phyloP scores from a whole-genome alignment of 73 alveolate genomes.

The Blepharisma stoltei region DNA sequence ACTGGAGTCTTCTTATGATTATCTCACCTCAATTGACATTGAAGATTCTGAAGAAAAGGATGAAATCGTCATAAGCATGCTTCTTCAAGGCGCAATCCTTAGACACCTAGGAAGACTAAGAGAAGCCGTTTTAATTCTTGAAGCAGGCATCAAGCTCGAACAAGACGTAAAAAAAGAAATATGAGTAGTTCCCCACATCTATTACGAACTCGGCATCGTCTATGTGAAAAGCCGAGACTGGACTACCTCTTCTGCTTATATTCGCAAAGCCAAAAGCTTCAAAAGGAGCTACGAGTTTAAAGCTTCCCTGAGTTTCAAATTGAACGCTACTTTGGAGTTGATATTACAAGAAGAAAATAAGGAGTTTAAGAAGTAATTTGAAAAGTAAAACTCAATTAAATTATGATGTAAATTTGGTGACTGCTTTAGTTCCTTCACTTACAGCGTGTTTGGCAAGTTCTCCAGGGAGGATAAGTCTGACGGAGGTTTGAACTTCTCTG shows the following conservation, averaged over 20 bases:
- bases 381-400: background rate
- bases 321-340: conserved; percentile 4
- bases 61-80: conserved; percentile 4
- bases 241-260: background rate
- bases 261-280: conserved; percentile 12
- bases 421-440: conserved; percentile 37
- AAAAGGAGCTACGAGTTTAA: conserved; percentile 16
- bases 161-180: conserved; percentile 14
- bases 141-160: conserved; percentile 8
- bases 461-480: conserved; percentile 34
- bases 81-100: conserved; percentile 10
- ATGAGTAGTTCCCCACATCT: conserved; percentile 27
- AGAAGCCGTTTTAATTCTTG: background rate
- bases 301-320: conserved; percentile 11
- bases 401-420: background rate
- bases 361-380: conserved; percentile 16
- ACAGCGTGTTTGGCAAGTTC: conserved; percentile 46
- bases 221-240: conserved; percentile 26
- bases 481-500: conserved; percentile 41
- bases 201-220: conserved; percentile 23
- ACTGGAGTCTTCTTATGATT: conserved; percentile 3
- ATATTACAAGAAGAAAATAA: conserved; percentile 20
- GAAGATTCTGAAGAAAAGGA: conserved; percentile 22
- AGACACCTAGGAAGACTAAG: conserved; percentile 16
- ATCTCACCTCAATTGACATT: conserved; percentile 19